Evolutionary conservation across 2,329 filamentous ascomycete species (phyloP).

Genomic region (Fusarium denticulatum): DNA sequence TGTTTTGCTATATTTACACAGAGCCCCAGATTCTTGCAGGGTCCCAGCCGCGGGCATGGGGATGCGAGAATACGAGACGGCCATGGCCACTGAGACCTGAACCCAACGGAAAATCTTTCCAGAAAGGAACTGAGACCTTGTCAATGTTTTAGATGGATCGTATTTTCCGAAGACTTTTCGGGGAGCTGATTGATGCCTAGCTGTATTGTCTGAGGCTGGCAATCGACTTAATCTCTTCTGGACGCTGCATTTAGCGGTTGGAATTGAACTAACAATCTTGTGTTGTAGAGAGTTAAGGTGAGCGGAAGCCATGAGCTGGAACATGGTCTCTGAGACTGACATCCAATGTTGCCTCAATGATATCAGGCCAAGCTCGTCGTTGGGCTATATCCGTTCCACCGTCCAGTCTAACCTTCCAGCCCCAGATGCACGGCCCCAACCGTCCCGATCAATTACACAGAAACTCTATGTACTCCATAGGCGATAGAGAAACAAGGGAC

Average conservation of each 20-base stretch:
- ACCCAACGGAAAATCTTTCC: background rate
- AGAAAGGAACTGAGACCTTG: slow-evolving; percentile 1
- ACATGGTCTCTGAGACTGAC: background rate
- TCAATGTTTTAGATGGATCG: slow-evolving; percentile 3
- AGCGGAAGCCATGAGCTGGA: background rate
- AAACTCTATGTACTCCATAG: slow-evolving; percentile 9
- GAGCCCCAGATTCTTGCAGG: slow-evolving; percentile 17
- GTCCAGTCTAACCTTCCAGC: slow-evolving; percentile 19
- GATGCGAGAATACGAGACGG: slow-evolving; percentile 33
- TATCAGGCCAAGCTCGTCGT: slow-evolving; percentile 4
- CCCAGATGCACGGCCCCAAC: slow-evolving; percentile 22
- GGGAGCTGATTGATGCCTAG: background rate
- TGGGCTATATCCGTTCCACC: slow-evolving; percentile 7
- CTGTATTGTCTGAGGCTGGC: background rate
- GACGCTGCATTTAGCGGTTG: background rate
- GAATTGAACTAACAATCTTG: background rate
- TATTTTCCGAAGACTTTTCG: background rate
- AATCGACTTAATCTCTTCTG: background rate
- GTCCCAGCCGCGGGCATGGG: slow-evolving; percentile 1
- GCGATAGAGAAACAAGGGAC: slow-evolving; percentile 31
- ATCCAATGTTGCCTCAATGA: slow-evolving; percentile 14
- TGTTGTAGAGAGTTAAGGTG: background rate
- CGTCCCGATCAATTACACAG: slow-evolving; percentile 25
- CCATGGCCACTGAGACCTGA: slow-evolving; percentile 6
- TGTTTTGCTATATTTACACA: slow-evolving; percentile 30